Evolutionary conservation across 371 early-diverging fungal genomes (phyloP), one percentile per base, ranked within the genome.

Genomic region (Rhizopus delemar): DNA sequence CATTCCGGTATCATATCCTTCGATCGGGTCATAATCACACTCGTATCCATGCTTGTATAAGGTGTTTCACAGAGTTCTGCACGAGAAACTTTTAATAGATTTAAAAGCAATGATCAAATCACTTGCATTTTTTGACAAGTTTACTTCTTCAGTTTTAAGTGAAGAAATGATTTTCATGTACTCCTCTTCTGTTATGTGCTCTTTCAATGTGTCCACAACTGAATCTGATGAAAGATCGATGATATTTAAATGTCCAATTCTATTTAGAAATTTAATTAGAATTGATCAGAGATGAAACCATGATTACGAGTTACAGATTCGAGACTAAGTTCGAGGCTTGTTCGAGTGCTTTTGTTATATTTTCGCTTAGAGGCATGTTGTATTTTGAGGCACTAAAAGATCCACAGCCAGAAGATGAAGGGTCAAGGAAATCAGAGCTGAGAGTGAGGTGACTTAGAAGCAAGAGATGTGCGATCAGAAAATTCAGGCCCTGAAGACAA

Each of bases 21-120:
- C 36, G 29, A 56, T 48, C 29, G 46, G 46, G 45, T 56, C 56
- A 46, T 28, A 34, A 46, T 56, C 56, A 35, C 8, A 33, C 46
- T 56, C 36, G 28, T 56, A 56, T 56, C 56, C 56, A 56, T 56
- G 28, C 46, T 46, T 46, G 39, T 48, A 56, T 28, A 48, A 48
- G 7, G 56, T 46, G 31, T 56, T 56, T 29, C 39, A 36, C 56
- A 56, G 29, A 36, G 34, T 56, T 56, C 36, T 56, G 38, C 48
- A 38, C 9, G 56, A 56, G 56, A 46, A 56, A 39, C 11, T 46
- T 48, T 56, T 56, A 36, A 46, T 46, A 36, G 46, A 46, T 39
- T 56, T 46, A 28, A 56, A 38, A 4, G 56, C 49, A 29, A 48
- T 32, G 46, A 56, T 46, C 16, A 46, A 35, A 34, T 56, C 46